Evolutionary conservation across 2,329 filamentous ascomycete genomes (phyloP), one percentile per base, ranked within the genome.

Genomic region (Raffaelea deltoideospora): DNA sequence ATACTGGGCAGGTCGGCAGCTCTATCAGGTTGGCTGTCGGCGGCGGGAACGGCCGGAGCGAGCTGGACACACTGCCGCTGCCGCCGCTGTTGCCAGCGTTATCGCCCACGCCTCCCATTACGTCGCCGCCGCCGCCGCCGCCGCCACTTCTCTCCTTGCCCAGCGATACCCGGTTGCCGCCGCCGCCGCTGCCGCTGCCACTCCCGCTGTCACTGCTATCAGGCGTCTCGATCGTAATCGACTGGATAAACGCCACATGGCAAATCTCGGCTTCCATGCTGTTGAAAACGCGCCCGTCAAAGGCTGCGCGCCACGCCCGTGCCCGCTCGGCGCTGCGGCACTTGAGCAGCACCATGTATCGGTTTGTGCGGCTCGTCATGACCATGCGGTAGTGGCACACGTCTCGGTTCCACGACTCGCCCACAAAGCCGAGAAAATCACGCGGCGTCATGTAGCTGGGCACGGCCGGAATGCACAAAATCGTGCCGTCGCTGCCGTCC

Each of bases 311-410:
- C 79, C 88, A 98, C 35, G 76, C 69, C 48, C 68, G 75, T 13
- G 90, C 90, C 43, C 73, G 74, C 49, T 70, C 72, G 22, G 72
- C 71, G 45, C 80, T 76, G 33, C 84, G 72, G 53, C 96, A 95
- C 59, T 94, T 95, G 72, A 98, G 81, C 42, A 98, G 65, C 20
- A 93, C 88, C 66, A 98, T 81, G 60, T 96, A 96, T 43, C 87
- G 75, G 56, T 92, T 95, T 55, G 85, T 78, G 44, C 78, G 71
- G 37, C 79, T 81, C 1, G 90, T 96, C 65, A 86, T 78, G 38
- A 98, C 82, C 73, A 98, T 85, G 37, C 90, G 70, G 53, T 94
- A 94, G 60, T 98, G 90, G 48, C 80, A 90, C 40, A 98, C 84
- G 41, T 87, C 72, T 40, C 81, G 74, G 53, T 82, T 73, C 54